Percentiles rank a stretch among this genome's conserved stretches.
These are phyloP conservation scores for Talaromyces sp. DNA, from an alignment of 2,329 filamentous ascomycete genomes.

Conservation along the genomic window DNA sequence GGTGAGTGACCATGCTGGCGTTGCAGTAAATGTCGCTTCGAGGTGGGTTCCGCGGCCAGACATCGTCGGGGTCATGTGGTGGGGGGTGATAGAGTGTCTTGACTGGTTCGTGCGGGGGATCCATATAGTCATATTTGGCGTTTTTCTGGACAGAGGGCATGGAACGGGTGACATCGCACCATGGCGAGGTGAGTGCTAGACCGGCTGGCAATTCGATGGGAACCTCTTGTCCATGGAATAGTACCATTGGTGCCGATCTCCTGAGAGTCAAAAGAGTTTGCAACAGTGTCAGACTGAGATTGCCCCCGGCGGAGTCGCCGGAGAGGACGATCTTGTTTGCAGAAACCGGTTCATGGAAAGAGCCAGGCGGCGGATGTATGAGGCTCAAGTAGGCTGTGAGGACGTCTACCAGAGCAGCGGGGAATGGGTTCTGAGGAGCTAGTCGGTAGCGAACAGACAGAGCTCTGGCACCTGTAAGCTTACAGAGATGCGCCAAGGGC, in stretches of 20 bases:
- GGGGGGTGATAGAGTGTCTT: slow-evolving; percentile 19
- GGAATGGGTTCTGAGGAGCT: slow-evolving; percentile 44
- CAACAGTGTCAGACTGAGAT: slow-evolving; percentile 34
- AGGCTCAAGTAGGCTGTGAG: slow-evolving; percentile 44
- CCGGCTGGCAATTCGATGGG: slow-evolving; percentile 37
- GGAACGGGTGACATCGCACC: slow-evolving; percentile 37
- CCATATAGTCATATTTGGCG: slow-evolving; percentile 36
- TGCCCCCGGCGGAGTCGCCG: slow-evolving; percentile 43
- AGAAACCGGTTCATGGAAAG: slow-evolving; percentile 36
- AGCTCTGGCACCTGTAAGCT: slow-evolving; percentile 32
- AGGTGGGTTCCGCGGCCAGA: slow-evolving; percentile 38
- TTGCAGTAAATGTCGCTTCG: slow-evolving; percentile 38
- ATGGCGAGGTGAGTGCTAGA: slow-evolving; percentile 34
- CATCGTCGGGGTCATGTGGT: slow-evolving; percentile 26
- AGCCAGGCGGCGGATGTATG: slow-evolving; percentile 37
- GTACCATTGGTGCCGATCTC: slow-evolving; percentile 27
- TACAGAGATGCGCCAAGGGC: slow-evolving; percentile 32
- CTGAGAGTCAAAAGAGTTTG: slow-evolving; percentile 38
- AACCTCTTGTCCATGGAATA: slow-evolving; percentile 36
- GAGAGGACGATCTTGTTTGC: slow-evolving; percentile 40
- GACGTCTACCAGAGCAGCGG: slow-evolving; percentile 40
- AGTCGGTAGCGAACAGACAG: slow-evolving; percentile 43
- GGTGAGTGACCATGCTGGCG: slow-evolving; percentile 32
- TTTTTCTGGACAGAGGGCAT: slow-evolving; percentile 36
- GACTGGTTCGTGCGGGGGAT: slow-evolving; percentile 20